Conservation (phyloP, 352 stramenopile species). For the Phytophthora citricola region DNA sequence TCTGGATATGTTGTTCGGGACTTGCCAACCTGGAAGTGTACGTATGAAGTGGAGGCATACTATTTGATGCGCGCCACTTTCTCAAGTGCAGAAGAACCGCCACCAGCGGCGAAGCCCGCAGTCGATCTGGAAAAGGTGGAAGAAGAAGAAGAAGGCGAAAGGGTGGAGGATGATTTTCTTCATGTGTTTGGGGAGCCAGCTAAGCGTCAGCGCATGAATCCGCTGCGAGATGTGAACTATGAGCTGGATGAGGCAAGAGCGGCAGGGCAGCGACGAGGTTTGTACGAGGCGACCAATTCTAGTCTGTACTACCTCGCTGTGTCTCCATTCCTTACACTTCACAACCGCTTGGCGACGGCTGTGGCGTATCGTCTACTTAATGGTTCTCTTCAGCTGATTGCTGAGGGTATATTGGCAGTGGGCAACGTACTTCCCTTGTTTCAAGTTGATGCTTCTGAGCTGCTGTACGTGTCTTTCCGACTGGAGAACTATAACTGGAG, state of each 20-base stretch:
- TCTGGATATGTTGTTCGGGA: slow-evolving; percentile 87
- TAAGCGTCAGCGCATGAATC: slow-evolving; percentile 60
- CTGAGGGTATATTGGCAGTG: slow-evolving; percentile 85
- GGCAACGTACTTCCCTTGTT: slow-evolving; percentile 86
- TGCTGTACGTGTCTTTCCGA: slow-evolving; percentile 85
- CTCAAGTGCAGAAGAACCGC: slow-evolving; percentile 63
- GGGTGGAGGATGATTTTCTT: slow-evolving; percentile 83
- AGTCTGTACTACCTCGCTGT: slow-evolving; percentile 87
- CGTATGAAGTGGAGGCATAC: slow-evolving; percentile 89
- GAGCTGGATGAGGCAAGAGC: slow-evolving; percentile 82
- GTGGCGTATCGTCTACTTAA: slow-evolving; percentile 88
- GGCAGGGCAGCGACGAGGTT: slow-evolving; percentile 74
- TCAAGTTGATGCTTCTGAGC: slow-evolving; percentile 69
- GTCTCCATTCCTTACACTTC: slow-evolving; percentile 82
- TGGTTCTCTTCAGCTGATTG: slow-evolving; percentile 82
- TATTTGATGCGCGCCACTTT: slow-evolving; percentile 88
- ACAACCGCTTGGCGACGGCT: slow-evolving; percentile 83
- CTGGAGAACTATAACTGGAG: slow-evolving; percentile 92
- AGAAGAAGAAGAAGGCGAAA: slow-evolving; percentile 70
- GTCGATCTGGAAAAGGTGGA: slow-evolving; percentile 43
- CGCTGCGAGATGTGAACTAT: slow-evolving; percentile 76
- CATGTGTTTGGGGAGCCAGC: slow-evolving; percentile 70
- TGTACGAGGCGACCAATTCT: slow-evolving; percentile 88
- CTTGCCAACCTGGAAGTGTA: slow-evolving; percentile 87
- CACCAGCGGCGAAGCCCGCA: slow-evolving; percentile 23